phyloP scores from a whole-genome alignment of 306 rosid species.

The Castanea crenata region DNA sequence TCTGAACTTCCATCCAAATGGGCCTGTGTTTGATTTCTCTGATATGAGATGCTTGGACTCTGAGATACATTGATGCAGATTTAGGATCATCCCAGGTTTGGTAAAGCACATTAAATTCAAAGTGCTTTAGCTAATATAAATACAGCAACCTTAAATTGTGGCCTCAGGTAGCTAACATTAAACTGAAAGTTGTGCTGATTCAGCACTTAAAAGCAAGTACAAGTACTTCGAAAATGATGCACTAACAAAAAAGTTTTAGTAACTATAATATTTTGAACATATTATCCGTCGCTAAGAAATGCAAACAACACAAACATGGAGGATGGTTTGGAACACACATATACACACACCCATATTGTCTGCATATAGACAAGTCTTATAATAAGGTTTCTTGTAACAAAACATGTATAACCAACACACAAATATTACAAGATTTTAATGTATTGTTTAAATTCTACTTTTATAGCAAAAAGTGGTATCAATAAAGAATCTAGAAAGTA shows the following conservation, averaged over 20 bases:
- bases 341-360: neutral
- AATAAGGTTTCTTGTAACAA: neutral
- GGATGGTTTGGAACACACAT: too few species aligned
- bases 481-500: neutral
- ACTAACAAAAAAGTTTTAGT: neutral
- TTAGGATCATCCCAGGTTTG: neutral
- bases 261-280: neutral
- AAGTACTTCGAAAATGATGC: neutral
- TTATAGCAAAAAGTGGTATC: neutral
- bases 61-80: slow-evolving; percentile 32
- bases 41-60: slow-evolving; percentile 50
- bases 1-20: slow-evolving; percentile 41
- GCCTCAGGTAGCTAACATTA: neutral
- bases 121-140: neutral
- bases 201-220: neutral
- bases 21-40: slow-evolving; percentile 44
- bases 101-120: neutral
- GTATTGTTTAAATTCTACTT: neutral
- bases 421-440: too few species aligned
- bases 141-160: neutral
- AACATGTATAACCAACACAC: neutral
- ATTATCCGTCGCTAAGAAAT: neutral
- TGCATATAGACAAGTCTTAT: neutral
- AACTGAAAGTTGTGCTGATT: neutral
- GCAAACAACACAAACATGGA: neutral